A percentile compares a stretch with the other conserved stretches of the same genome.
Evolutionary conservation across 352 stramenopile species (phyloP).

Genomic region (Globisporangium middletonii): DNA sequence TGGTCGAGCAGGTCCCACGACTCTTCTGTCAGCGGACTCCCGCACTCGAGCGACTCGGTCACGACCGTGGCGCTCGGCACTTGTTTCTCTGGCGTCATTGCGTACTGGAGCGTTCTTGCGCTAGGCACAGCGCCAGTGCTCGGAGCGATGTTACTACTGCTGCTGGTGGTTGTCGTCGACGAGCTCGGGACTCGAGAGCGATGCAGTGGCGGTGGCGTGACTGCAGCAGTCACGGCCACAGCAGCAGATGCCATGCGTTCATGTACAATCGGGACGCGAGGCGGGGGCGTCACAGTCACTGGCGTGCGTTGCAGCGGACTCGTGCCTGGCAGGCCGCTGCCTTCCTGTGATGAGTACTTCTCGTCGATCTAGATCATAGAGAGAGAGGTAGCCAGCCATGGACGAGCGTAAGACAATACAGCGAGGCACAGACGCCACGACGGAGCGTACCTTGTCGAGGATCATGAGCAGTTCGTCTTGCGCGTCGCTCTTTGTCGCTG

Average conservation of each 20-base stretch:
- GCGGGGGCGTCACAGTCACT: not conserved
- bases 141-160: not conserved
- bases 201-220: too few relatives aligned
- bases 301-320: not conserved
- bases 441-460: slow-evolving; percentile 32
- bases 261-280: not conserved
- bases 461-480: slow-evolving; percentile 59
- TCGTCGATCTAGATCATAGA: slow-evolving; percentile 31
- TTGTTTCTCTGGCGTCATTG: not conserved
- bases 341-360: slow-evolving; percentile 41
- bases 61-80: slow-evolving; percentile 2
- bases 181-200: too few relatives aligned
- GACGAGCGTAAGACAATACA: too few relatives aligned
- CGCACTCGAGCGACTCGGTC: slow-evolving; percentile 34
- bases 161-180: not conserved
- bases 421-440: not conserved
- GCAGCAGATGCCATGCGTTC: not conserved
- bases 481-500: slow-evolving; percentile 22
- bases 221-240: not conserved
- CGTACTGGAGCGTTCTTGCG: slow-evolving; percentile 1
- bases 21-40: slow-evolving; percentile 69
- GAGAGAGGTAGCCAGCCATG: not conserved
- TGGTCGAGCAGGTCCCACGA: slow-evolving; percentile 74
- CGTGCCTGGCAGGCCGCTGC: not conserved
- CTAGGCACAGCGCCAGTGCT: not conserved